Evolutionary conservation across 2,329 filamentous ascomycete genomes (phyloP).

Genomic region (Hypoxylon sp.): DNA sequence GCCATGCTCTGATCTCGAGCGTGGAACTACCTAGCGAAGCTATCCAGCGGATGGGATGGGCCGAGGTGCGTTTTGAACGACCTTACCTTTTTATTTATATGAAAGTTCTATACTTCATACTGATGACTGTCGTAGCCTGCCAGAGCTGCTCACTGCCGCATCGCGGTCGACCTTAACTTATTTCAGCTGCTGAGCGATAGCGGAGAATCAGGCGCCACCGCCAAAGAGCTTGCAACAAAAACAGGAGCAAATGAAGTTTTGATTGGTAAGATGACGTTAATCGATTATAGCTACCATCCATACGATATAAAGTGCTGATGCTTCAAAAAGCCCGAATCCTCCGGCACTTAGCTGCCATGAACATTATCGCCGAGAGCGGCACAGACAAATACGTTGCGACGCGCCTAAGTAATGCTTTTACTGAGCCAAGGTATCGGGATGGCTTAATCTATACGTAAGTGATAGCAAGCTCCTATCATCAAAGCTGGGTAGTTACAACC

Average conservation of each 20-base stretch:
- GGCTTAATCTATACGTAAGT: constrained; percentile 50
- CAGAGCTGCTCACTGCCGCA: constrained; percentile 53
- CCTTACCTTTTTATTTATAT: no score
- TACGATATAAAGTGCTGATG: background rate
- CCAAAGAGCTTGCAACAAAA: constrained; percentile 48
- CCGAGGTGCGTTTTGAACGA: constrained; percentile 50
- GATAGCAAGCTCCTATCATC: background rate
- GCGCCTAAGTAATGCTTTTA: constrained; percentile 51
- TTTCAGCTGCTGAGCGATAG: constrained; percentile 52
- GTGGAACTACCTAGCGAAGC: constrained; percentile 56
- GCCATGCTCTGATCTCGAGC: constrained; percentile 52
- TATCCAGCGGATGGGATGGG: constrained; percentile 55
- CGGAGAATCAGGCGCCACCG: constrained; percentile 44
- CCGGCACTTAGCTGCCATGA: constrained; percentile 56
- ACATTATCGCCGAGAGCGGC: constrained; percentile 49
- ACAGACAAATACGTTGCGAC: constrained; percentile 50
- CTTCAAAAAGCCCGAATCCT: constrained; percentile 48
- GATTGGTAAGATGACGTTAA: constrained; percentile 18
- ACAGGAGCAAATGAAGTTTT: constrained; percentile 49
- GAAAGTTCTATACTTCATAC: background rate
- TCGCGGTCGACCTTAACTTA: constrained; percentile 53
- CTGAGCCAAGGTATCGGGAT: constrained; percentile 53
- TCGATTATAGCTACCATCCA: background rate
- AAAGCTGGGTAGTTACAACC: background rate
- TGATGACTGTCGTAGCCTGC: constrained; percentile 48